These are phyloP conservation scores for Termitomyces sp. DNA, from an alignment of 768 basidiomycete species.

Conservation along the genomic window DNA sequence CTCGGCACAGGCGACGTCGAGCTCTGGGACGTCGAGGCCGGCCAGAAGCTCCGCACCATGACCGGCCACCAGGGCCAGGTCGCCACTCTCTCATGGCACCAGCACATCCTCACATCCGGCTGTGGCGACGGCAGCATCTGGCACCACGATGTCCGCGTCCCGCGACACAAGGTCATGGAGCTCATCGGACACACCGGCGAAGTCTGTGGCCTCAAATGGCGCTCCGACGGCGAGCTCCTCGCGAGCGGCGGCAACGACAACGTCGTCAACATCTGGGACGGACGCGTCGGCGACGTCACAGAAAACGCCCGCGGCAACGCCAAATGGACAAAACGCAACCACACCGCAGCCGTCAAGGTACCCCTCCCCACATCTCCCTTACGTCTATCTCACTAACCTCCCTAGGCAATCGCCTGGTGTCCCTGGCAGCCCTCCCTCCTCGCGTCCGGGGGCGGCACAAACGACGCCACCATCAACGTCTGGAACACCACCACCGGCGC, in stretches of 20 bases:
- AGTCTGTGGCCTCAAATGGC: constrained; percentile 91
- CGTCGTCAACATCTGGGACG: constrained; percentile 98
- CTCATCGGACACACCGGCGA: constrained; percentile 88
- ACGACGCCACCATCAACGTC: constrained; percentile 85
- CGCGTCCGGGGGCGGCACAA: constrained; percentile 92
- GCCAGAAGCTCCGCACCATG: constrained; percentile 88
- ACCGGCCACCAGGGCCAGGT: constrained; percentile 80
- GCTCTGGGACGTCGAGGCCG: constrained; percentile 88
- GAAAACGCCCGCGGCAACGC: constrained; percentile 55
- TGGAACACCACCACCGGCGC: constrained; percentile 94
- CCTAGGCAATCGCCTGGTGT: constrained; percentile 91
- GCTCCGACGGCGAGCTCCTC: constrained; percentile 81
- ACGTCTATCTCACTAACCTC: neutral
- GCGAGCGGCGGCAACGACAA: constrained; percentile 98
- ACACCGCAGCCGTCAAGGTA: constrained; percentile 84
- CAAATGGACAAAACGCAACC: constrained; percentile 90
- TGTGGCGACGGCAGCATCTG: constrained; percentile 94
- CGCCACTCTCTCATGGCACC: constrained; percentile 82
- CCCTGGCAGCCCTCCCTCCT: constrained; percentile 93
- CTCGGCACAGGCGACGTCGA: constrained; percentile 82
- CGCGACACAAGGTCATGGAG: constrained; percentile 86
- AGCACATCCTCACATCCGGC: constrained; percentile 82
- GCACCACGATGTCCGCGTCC: constrained; percentile 92
- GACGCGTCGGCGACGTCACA: constrained; percentile 58
- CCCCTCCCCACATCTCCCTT: neutral